Evolutionary conservation across 306 rosid genomes (phyloP).

Genomic region (Pyrus pyrifolia): DNA sequence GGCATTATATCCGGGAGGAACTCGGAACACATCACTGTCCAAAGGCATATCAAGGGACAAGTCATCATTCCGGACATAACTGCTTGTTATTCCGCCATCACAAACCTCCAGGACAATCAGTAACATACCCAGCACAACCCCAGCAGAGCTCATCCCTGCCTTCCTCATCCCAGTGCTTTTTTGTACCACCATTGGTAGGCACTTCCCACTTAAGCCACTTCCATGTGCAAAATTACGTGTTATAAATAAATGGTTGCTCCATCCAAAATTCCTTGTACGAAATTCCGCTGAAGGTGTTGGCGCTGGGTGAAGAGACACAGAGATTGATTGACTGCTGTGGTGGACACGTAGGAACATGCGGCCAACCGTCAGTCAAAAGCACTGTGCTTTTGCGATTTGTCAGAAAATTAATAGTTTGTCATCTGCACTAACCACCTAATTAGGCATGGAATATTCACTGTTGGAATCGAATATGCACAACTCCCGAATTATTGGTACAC

Average conservation of each 20-base stretch:
- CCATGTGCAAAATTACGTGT: too few species aligned
- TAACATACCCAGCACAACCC: slow-evolving; percentile 15
- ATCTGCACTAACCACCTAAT: background rate
- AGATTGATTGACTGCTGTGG: background rate
- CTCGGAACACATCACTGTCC: slow-evolving; percentile 53
- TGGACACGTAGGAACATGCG: background rate
- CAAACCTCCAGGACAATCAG: slow-evolving; percentile 28
- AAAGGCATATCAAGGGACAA: slow-evolving; percentile 42
- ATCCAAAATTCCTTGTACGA: too few species aligned
- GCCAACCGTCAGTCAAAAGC: background rate
- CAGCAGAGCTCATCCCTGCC: background rate
- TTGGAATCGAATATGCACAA: background rate
- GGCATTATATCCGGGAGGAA: slow-evolving; percentile 64
- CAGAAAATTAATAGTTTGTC: background rate
- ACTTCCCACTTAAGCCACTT: too few species aligned
- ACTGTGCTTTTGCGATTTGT: background rate
- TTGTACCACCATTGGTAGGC: too few species aligned
- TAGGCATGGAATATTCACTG: background rate
- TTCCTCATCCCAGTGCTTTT: too few species aligned
- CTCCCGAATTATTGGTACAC: too few species aligned
- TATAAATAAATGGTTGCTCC: too few species aligned
- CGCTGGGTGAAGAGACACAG: too few species aligned
- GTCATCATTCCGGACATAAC: slow-evolving; percentile 30
- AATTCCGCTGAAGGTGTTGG: too few species aligned
- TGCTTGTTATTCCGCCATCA: slow-evolving; percentile 48